A percentile compares a stretch with the other conserved stretches of the same genome.
Evolutionary conservation across 1,284 basidiomycete species (phyloP).

Genomic region (Termitomyces sp.): DNA sequence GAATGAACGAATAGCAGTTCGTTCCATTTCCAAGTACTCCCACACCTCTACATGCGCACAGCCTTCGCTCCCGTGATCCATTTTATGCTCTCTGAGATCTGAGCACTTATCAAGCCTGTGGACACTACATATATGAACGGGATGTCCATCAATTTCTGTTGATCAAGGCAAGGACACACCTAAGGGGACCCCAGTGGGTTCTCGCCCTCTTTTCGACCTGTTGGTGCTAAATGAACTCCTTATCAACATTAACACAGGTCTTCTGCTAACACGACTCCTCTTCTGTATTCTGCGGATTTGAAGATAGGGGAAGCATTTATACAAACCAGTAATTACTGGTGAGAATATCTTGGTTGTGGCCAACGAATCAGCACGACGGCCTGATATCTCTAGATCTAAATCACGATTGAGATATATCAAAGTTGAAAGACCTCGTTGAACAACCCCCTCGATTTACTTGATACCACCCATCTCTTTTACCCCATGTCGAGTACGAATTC

Average conservation of each 20-base stretch:
- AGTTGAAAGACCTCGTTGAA: background rate
- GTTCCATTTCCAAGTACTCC: no score
- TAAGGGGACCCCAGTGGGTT: no score
- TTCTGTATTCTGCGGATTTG: background rate
- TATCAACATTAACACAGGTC: background rate
- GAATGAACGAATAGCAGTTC: no score
- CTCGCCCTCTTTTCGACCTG: background rate
- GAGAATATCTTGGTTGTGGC: background rate
- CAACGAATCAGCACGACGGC: background rate
- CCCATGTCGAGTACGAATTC: background rate
- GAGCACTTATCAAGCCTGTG: background rate
- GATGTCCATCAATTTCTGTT: background rate
- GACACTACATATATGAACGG: background rate
- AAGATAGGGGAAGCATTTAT: background rate
- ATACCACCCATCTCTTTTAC: background rate
- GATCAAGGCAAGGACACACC: background rate
- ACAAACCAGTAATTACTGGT: background rate
- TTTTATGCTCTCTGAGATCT: background rate
- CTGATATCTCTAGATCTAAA: background rate
- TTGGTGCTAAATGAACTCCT: background rate
- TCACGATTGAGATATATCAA: background rate
- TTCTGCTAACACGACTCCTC: background rate
- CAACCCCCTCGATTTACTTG: background rate
- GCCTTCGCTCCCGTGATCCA: background rate
- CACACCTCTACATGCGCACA: background rate